A percentile compares a stretch with the other conserved stretches of the same genome.
Conservation (phyloP, 495 filamentous ascomycete species). For the Hypomontagnella monticulosa region DNA sequence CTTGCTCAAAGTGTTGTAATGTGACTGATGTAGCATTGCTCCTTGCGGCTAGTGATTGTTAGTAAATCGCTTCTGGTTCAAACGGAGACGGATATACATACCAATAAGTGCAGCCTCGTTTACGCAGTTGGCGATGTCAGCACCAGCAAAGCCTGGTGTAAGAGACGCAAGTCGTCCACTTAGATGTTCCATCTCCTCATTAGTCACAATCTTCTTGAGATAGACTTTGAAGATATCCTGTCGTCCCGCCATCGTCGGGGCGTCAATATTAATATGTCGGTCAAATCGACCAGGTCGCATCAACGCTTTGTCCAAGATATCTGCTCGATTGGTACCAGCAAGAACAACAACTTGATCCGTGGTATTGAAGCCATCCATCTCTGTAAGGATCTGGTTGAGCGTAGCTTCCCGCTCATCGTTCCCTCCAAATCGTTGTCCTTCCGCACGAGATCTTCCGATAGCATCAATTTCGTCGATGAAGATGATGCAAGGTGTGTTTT, state of each 20-base stretch:
- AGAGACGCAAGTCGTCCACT: constrained; percentile 87
- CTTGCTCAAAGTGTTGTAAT: constrained; percentile 94
- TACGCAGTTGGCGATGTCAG: constrained; percentile 97
- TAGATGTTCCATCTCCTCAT: constrained; percentile 86
- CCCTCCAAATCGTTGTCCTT: constrained; percentile 76
- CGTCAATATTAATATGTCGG: constrained; percentile 91
- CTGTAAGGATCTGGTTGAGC: constrained; percentile 96
- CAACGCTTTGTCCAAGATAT: constrained; percentile 92
- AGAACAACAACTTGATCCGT: constrained; percentile 97
- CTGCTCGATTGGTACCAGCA: constrained; percentile 93
- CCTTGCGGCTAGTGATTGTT: constrained; percentile 75
- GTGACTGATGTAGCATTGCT: constrained; percentile 76
- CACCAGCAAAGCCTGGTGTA: constrained; percentile 95
- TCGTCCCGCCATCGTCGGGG: constrained; percentile 94
- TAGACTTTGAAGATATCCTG: constrained; percentile 97
- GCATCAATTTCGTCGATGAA: constrained; percentile 99
- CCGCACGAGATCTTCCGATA: constrained; percentile 88
- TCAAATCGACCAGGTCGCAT: constrained; percentile 98
- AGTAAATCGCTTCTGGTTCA: constrained; percentile 35
- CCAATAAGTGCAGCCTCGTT: constrained; percentile 98
- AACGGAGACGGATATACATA: constrained; percentile 59
- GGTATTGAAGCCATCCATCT: constrained; percentile 99
- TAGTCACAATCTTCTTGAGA: constrained; percentile 89
- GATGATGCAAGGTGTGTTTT: constrained; percentile 97
- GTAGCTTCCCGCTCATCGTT: constrained; percentile 98